Evolutionary conservation across 768 basidiomycete genomes (phyloP).

Genomic region (Cystofilobasidium ferigula): DNA sequence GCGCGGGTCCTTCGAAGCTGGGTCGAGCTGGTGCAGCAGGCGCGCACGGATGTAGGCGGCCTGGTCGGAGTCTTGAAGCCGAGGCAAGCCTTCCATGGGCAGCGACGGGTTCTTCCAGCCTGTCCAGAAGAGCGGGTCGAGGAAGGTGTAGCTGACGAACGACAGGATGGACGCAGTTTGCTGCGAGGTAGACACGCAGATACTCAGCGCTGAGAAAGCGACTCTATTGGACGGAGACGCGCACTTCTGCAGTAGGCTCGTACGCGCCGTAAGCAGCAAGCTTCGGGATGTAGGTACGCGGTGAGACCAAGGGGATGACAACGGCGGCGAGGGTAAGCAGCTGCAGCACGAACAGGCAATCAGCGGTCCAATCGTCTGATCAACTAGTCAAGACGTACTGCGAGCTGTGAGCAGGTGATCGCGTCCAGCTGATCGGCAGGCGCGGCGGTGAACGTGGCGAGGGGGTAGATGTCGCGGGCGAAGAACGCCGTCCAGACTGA

Average conservation of each 20-base stretch:
- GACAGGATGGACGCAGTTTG: slow-evolving; percentile 19
- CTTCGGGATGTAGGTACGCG: slow-evolving; percentile 18
- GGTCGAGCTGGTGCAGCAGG: slow-evolving; percentile 39
- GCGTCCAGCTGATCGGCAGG: slow-evolving; percentile 9
- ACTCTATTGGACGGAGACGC: no score
- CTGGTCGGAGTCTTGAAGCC: slow-evolving; percentile 43
- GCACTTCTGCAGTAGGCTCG: slow-evolving; percentile 15
- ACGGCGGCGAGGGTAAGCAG: slow-evolving; percentile 22
- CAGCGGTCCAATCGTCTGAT: background rate
- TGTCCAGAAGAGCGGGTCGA: slow-evolving; percentile 33
- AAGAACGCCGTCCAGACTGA: slow-evolving; percentile 8
- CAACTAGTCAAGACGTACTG: background rate
- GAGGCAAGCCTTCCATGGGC: slow-evolving; percentile 40
- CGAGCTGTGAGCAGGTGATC: slow-evolving; percentile 16
- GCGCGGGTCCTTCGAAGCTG: slow-evolving; percentile 33
- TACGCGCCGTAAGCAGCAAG: background rate
- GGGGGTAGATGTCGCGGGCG: slow-evolving; percentile 24
- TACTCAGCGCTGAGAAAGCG: no score
- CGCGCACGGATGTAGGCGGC: slow-evolving; percentile 35
- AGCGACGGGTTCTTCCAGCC: slow-evolving; percentile 32
- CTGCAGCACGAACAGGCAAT: background rate
- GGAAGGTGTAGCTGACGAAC: slow-evolving; percentile 19
- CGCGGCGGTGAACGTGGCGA: slow-evolving; percentile 20
- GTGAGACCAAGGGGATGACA: slow-evolving; percentile 11
- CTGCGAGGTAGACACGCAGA: no score